phyloP scores from a whole-genome alignment of 805 yeast genomes.

The Candida silvatica region DNA sequence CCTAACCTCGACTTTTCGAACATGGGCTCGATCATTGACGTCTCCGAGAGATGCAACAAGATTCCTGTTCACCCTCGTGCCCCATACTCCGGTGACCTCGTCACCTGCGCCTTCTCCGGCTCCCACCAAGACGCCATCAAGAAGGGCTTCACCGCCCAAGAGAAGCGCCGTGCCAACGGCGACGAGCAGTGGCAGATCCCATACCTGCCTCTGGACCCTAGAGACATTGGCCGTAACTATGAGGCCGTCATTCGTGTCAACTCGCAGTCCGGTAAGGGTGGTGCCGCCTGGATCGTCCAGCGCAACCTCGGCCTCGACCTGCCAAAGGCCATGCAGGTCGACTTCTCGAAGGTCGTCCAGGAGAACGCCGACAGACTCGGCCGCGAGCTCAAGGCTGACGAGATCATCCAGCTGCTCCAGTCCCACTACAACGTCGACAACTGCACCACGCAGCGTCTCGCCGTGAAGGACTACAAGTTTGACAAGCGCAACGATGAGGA shows the following conservation, averaged over 20 bases:
- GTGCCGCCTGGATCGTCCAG: slow-evolving; percentile 76
- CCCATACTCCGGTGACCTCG: slow-evolving; percentile 74
- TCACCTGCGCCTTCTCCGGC: slow-evolving; percentile 73
- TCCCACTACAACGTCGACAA: slow-evolving; percentile 42
- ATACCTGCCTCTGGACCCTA: slow-evolving; percentile 73
- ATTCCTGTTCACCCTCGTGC: slow-evolving; percentile 69
- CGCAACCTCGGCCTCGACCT: slow-evolving; percentile 64
- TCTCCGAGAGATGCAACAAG: slow-evolving; percentile 71
- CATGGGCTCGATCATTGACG: slow-evolving; percentile 54
- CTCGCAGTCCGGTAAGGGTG: slow-evolving; percentile 85
- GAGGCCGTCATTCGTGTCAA: slow-evolving; percentile 80
- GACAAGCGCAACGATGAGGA: slow-evolving; percentile 28
- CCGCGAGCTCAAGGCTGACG: slow-evolving; percentile 60
- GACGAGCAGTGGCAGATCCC: slow-evolving; percentile 60
- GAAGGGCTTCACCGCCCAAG: slow-evolving; percentile 36
- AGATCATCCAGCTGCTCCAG: slow-evolving; percentile 51
- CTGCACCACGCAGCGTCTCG: slow-evolving; percentile 24
- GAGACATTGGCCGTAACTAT: slow-evolving; percentile 72
- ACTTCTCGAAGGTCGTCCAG: slow-evolving; percentile 60
- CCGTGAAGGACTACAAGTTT: slow-evolving; percentile 34
- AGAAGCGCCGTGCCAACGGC: slow-evolving; percentile 38
- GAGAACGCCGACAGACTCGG: slow-evolving; percentile 54
- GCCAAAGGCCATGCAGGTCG: slow-evolving; percentile 64
- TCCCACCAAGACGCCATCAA: slow-evolving; percentile 31
- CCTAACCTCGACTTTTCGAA: slow-evolving; percentile 70